A percentile compares a stretch with the other conserved stretches of the same genome.
Conservation (phyloP, 2,329 filamentous ascomycete species). For the Fusarium circinatum region DNA sequence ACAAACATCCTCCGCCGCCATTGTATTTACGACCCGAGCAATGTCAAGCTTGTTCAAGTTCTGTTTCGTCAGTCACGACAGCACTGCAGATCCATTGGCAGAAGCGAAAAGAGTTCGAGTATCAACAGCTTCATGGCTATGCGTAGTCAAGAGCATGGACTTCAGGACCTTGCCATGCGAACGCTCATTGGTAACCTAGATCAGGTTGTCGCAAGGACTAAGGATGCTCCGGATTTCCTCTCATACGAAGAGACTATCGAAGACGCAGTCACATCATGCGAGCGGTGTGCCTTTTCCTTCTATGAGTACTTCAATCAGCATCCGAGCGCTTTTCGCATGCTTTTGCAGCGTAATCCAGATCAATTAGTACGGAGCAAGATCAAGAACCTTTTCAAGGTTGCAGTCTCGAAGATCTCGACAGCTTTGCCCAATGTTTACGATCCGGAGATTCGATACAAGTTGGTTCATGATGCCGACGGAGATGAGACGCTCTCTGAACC, state of each 20-base stretch:
- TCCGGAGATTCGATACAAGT: constrained; percentile 2
- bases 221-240: constrained; percentile 72
- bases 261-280: constrained; percentile 59
- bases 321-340: constrained; percentile 67
- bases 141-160: constrained; percentile 29
- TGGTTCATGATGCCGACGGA: constrained; percentile 45
- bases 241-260: constrained; percentile 61
- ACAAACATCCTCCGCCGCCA: constrained; percentile 78
- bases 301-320: constrained; percentile 70
- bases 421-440: constrained; percentile 61
- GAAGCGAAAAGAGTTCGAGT: constrained; percentile 1
- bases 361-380: constrained; percentile 63
- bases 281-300: constrained; percentile 65
- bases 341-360: constrained; percentile 72
- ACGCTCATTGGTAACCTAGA: constrained; percentile 75
- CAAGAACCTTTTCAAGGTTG: constrained; percentile 61
- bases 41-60: constrained; percentile 72
- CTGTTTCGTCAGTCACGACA: constrained; percentile 68
- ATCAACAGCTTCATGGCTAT: constrained; percentile 9
- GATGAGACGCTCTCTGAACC: constrained; percentile 33
- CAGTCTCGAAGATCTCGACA: constrained; percentile 63
- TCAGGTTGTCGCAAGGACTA: constrained; percentile 77
- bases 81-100: constrained; percentile 48
- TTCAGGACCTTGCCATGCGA: constrained; percentile 63
- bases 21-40: constrained; percentile 79